Percentiles rank a stretch among this genome's conserved stretches.
Conservation (phyloP, 2,329 filamentous ascomycete species). For the Raffaelea arxii region DNA sequence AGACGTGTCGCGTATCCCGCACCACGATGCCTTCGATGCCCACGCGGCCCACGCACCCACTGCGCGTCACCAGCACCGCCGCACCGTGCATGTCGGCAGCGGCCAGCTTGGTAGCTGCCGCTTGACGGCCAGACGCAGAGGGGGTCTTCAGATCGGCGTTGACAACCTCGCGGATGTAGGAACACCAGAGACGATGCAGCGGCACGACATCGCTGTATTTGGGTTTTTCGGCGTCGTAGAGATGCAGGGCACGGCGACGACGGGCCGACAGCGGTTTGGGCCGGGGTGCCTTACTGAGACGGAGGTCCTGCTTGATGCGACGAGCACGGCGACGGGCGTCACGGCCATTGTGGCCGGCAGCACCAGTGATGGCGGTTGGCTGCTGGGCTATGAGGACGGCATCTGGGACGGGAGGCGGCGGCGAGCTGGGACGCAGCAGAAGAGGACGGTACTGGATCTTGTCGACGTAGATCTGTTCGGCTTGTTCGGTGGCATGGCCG, state of each 20-base stretch:
- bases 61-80: conserved; percentile 70
- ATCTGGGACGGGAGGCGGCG: conserved; percentile 36
- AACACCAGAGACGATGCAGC: conserved; percentile 69
- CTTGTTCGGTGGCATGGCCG: conserved; percentile 67
- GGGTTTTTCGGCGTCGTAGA: conserved; percentile 51
- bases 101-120: conserved; percentile 63
- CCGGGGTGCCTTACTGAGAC: conserved; percentile 28
- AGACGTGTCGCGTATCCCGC: conserved; percentile 75
- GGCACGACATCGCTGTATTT: conserved; percentile 65
- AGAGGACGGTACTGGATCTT: conserved; percentile 77
- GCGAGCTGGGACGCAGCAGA: conserved; percentile 66
- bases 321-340: conserved; percentile 43
- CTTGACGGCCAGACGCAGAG: conserved; percentile 45
- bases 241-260: conserved; percentile 60
- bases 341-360: conserved; percentile 41
- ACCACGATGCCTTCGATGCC: conserved; percentile 81
- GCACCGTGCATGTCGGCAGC: conserved; percentile 91
- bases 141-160: conserved; percentile 44
- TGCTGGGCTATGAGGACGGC: no score
- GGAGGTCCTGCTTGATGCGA: conserved; percentile 34
- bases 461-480: conserved; percentile 64
- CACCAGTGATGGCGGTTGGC: no score
- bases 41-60: conserved; percentile 70
- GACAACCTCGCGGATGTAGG: conserved; percentile 76
- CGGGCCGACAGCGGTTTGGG: conserved; percentile 64